Evolutionary conservation across 257 asterid genomes (phyloP).

Genomic region (Nyctanthes arbortristis): DNA sequence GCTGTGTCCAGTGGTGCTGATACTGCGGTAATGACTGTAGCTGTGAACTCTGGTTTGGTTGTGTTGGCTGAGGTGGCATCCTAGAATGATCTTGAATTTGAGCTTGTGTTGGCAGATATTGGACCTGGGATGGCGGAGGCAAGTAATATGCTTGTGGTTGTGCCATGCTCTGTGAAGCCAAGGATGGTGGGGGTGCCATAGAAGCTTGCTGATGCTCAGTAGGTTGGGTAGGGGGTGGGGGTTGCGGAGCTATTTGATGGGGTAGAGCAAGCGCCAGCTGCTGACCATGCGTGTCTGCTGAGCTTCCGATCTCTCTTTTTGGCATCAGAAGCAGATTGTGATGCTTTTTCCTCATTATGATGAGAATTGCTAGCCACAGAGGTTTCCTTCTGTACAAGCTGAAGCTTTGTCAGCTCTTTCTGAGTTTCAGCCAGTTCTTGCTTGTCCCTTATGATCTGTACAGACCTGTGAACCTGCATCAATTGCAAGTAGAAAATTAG

Average conservation of each 20-base stretch:
- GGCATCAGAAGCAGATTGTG: slow-evolving; percentile 49
- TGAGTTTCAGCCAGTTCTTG: slow-evolving; percentile 93
- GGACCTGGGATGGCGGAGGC: slow-evolving; percentile 59
- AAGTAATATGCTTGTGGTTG: slow-evolving; percentile 56
- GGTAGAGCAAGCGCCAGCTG: slow-evolving; percentile 86
- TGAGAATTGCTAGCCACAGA: slow-evolving; percentile 46
- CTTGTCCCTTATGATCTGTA: slow-evolving; percentile 88
- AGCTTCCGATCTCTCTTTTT: slow-evolving; percentile 48
- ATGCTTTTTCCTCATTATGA: slow-evolving; percentile 59
- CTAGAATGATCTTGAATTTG: slow-evolving; percentile 68
- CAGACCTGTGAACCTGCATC: slow-evolving; percentile 87
- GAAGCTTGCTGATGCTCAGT: slow-evolving; percentile 63
- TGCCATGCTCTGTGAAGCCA: slow-evolving; percentile 57
- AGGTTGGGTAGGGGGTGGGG: slow-evolving; percentile 41
- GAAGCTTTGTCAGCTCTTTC: slow-evolving; percentile 88
- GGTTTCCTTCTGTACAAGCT: slow-evolving; percentile 74
- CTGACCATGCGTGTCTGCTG: slow-evolving; percentile 53
- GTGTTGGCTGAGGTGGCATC: slow-evolving; percentile 52
- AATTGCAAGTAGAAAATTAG: background rate
- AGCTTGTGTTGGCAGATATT: slow-evolving; percentile 50
- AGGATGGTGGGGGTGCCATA: slow-evolving; percentile 52
- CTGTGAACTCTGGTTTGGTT: slow-evolving; percentile 56
- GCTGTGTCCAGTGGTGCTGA: slow-evolving; percentile 82
- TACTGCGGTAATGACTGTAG: slow-evolving; percentile 53
- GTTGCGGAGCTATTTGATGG: slow-evolving; percentile 64